Percentiles rank a stretch among this genome's conserved stretches.
These are phyloP conservation scores for Leavenworthia alabamica DNA, from an alignment of 345 rosid genomes.

Conservation along the genomic window DNA sequence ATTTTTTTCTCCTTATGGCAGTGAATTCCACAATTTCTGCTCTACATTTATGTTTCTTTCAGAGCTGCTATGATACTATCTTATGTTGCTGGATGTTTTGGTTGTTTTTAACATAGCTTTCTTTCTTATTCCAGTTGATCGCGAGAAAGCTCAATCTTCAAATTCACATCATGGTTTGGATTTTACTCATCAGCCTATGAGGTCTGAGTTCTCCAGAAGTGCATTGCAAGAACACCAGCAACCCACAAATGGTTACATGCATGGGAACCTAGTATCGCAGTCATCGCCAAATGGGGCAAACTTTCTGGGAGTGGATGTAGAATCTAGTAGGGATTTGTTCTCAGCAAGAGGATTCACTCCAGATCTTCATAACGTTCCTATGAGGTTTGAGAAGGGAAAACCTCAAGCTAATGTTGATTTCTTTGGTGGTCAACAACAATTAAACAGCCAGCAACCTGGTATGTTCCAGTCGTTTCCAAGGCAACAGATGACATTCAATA, in stretches of 20 bases:
- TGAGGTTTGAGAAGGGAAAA: slow-evolving; percentile 49
- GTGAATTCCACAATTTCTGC: background rate
- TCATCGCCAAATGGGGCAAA: slow-evolving; percentile 53
- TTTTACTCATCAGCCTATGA: slow-evolving; percentile 43
- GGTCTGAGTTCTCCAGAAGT: slow-evolving; percentile 51
- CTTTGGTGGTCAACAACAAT: slow-evolving; percentile 63
- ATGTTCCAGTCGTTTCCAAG: slow-evolving; percentile 57
- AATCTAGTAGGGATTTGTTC: slow-evolving; percentile 43
- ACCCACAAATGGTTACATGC: slow-evolving; percentile 59
- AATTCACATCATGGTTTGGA: slow-evolving; percentile 48
- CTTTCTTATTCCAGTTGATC: slow-evolving; percentile 47
- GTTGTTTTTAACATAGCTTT: slow-evolving; percentile 20
- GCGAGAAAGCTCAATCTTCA: slow-evolving; percentile 52
- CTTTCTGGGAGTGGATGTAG: slow-evolving; percentile 55
- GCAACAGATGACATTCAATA: slow-evolving; percentile 64
- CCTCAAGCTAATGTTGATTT: slow-evolving; percentile 62
- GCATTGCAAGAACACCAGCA: slow-evolving; percentile 53
- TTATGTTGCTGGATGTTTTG: slow-evolving; percentile 5
- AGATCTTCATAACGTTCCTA: slow-evolving; percentile 41
- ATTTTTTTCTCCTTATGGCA: background rate
- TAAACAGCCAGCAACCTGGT: slow-evolving; percentile 51
- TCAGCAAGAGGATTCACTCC: slow-evolving; percentile 49
- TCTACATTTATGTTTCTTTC: background rate
- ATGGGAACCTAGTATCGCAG: slow-evolving; percentile 42
- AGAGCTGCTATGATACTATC: background rate